These are phyloP conservation scores for Daldinia vernicosa DNA, from an alignment of 495 filamentous ascomycete genomes.

Conservation along the genomic window DNA sequence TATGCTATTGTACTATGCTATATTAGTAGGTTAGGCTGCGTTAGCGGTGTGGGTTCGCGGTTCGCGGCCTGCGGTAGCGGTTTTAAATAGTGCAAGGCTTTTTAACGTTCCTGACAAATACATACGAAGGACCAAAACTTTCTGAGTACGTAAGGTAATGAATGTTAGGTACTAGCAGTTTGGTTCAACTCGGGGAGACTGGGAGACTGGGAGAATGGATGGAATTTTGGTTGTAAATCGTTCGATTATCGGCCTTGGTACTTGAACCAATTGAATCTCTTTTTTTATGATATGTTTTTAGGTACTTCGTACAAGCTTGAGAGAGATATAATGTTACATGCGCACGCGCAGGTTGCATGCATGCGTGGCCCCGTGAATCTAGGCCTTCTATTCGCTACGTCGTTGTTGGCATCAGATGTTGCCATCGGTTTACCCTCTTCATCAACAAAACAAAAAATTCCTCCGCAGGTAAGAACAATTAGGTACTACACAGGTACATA, in stretches of 20 bases:
- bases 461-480: not conserved
- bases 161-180: not conserved
- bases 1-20: no score
- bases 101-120: conserved; percentile 1
- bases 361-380: conserved; percentile 1
- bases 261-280: not conserved
- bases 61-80: not conserved
- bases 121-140: not conserved
- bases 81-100: not conserved
- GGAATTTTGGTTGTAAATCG: not conserved
- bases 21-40: no score
- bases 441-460: not conserved
- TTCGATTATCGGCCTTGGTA: not conserved
- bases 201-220: not conserved
- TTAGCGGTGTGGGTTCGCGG: not conserved
- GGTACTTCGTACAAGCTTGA: no score
- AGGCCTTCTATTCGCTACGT: conserved; percentile 20
- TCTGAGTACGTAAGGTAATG: not conserved
- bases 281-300: not conserved
- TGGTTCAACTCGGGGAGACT: not conserved
- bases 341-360: conserved; percentile 15
- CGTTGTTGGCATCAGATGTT: conserved; percentile 32
- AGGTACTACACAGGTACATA: no score
- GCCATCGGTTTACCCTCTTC: conserved; percentile 14
- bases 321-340: not conserved